Conservation (phyloP, 495 filamentous ascomycete genomes). For the Usnea hakonensis region DNA sequence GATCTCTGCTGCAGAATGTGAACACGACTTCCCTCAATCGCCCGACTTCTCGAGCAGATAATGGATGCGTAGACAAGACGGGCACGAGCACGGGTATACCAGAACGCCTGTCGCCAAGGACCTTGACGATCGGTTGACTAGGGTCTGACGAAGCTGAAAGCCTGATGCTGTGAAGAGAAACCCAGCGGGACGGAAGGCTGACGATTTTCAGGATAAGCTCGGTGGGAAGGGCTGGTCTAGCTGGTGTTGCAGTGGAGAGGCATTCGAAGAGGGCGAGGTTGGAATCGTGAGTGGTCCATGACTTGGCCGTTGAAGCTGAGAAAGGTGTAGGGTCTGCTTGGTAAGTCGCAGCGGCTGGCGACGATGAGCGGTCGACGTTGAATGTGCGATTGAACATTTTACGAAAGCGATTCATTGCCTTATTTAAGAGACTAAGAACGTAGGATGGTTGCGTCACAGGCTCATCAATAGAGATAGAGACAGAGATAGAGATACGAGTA, state of each 20-base stretch:
- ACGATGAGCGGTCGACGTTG: neutral
- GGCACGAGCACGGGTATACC: slow-evolving; percentile 1
- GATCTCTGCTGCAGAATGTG: slow-evolving; percentile 55
- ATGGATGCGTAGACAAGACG: slow-evolving; percentile 10
- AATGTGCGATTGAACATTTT: neutral
- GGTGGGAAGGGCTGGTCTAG: slow-evolving; percentile 14
- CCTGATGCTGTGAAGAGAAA: slow-evolving; percentile 21
- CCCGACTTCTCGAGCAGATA: neutral
- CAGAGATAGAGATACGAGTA: neutral
- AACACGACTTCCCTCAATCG: slow-evolving; percentile 52
- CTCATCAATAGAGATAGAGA: neutral
- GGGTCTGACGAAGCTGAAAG: neutral
- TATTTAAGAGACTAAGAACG: neutral
- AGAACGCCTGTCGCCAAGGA: neutral
- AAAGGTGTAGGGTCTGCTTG: neutral
- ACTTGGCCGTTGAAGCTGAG: slow-evolving; percentile 21
- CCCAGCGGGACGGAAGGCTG: slow-evolving; percentile 28
- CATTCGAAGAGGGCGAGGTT: slow-evolving; percentile 17
- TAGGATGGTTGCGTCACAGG: neutral
- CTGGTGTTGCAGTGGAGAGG: slow-evolving; percentile 18
- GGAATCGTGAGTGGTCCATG: slow-evolving; percentile 29
- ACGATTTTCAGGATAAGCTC: slow-evolving; percentile 29
- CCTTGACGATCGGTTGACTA: neutral
- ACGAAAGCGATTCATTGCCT: slow-evolving; percentile 19
- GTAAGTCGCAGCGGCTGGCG: neutral